phyloP scores from a whole-genome alignment of 441 rosid genomes.

The Pelargonium fulgidum region DNA sequence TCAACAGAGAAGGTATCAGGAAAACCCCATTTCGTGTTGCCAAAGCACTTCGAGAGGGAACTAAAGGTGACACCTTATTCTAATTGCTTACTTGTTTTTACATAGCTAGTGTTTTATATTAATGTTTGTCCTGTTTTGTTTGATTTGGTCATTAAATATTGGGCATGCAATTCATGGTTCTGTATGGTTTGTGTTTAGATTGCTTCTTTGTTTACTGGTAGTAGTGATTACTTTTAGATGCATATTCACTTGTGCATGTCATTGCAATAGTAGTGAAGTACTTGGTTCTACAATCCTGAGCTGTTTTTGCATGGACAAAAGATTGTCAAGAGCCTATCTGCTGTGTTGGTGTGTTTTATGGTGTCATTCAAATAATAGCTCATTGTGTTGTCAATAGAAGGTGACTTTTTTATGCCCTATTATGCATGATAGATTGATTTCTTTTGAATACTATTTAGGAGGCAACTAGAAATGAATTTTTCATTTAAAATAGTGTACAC shows the following conservation, averaged over 20 bases:
- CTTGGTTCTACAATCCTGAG: too few species aligned
- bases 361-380: too few species aligned
- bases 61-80: slow-evolving; percentile 46
- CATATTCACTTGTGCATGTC: background rate
- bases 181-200: background rate
- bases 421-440: background rate
- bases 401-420: background rate
- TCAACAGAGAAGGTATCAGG: slow-evolving; percentile 73
- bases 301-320: too few species aligned
- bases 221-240: background rate
- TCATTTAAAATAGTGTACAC: background rate
- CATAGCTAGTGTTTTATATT: background rate
- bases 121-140: too few species aligned
- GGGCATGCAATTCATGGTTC: background rate
- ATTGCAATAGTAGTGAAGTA: background rate
- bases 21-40: slow-evolving; percentile 96
- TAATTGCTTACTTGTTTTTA: slow-evolving; percentile 1
- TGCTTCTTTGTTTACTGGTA: background rate
- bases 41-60: slow-evolving; percentile 79
- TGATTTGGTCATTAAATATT: background rate
- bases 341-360: too few species aligned
- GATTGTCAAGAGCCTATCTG: too few species aligned
- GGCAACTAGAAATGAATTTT: too few species aligned
- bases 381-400: background rate
- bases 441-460: too few species aligned